phyloP scores from a whole-genome alignment of 2,329 filamentous ascomycete species.

The Zasmidium cellare region DNA sequence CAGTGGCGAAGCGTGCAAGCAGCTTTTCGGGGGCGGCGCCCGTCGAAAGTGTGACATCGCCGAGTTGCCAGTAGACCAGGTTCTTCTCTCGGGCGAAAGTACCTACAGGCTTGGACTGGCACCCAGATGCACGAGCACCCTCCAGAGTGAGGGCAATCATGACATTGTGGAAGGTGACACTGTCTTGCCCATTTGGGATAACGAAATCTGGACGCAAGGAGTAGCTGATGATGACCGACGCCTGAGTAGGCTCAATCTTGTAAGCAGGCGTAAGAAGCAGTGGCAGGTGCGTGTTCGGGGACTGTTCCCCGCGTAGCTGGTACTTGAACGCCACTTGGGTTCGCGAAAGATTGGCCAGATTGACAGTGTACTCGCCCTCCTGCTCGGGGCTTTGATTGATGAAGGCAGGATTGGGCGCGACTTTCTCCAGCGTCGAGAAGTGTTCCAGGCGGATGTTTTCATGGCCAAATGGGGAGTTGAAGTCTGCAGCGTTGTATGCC shows the following conservation, averaged over 20 bases:
- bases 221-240: slow-evolving; percentile 84
- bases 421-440: slow-evolving; percentile 82
- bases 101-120: slow-evolving; percentile 77
- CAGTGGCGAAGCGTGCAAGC: slow-evolving; percentile 77
- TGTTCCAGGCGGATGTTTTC: slow-evolving; percentile 83
- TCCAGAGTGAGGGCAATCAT: slow-evolving; percentile 72
- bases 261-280: slow-evolving; percentile 73
- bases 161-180: slow-evolving; percentile 70
- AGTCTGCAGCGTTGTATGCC: slow-evolving; percentile 66
- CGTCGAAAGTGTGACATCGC: slow-evolving; percentile 66
- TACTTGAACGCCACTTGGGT: slow-evolving; percentile 89
- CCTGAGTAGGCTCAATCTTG: slow-evolving; percentile 81
- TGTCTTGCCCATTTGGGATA: slow-evolving; percentile 39
- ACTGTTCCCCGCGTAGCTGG: slow-evolving; percentile 69
- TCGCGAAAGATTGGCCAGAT: slow-evolving; percentile 66
- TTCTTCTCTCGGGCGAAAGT: slow-evolving; percentile 76
- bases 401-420: slow-evolving; percentile 91
- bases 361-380: slow-evolving; percentile 77
- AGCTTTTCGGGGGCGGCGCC: slow-evolving; percentile 68
- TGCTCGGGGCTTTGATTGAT: slow-evolving; percentile 68
- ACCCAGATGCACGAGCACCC: slow-evolving; percentile 61
- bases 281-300: slow-evolving; percentile 61
- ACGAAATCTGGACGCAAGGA: slow-evolving; percentile 72
- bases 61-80: slow-evolving; percentile 77
- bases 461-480: slow-evolving; percentile 41